Evolutionary conservation across 148 eudicot genomes (phyloP).

Genomic region (Beta vulgaris): DNA sequence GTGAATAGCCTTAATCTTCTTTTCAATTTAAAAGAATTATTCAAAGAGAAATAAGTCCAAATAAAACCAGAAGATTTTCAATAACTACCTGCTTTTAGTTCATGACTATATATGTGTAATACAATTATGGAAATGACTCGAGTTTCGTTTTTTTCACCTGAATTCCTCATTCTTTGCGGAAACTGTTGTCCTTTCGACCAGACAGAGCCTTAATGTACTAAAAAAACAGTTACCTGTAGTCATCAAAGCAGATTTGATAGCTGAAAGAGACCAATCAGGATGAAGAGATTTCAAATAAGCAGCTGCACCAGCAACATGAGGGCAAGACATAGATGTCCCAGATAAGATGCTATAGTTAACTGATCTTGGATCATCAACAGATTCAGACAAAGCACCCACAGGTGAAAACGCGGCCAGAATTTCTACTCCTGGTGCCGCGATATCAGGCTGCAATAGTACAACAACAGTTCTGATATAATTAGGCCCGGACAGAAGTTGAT

Average conservation of each 20-base stretch:
- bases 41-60: too few species aligned
- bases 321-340: conserved; percentile 74
- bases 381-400: not conserved
- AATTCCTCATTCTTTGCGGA: too few species aligned
- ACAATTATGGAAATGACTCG: too few species aligned
- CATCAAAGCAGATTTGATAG: conserved; percentile 68
- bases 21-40: too few species aligned
- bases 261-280: conserved; percentile 71
- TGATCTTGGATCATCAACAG: conserved; percentile 18
- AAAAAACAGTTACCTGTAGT: conserved; percentile 43
- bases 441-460: conserved; percentile 53
- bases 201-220: not conserved
- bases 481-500: too few species aligned
- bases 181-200: too few species aligned
- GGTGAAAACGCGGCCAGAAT: conserved; percentile 61
- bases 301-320: conserved; percentile 65
- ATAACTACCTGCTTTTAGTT: too few species aligned
- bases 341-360: conserved; percentile 38
- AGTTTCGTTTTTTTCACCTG: too few species aligned
- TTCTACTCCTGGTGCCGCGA: conserved; percentile 66
- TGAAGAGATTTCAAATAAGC: conserved; percentile 52
- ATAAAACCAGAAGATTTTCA: too few species aligned
- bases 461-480: too few species aligned
- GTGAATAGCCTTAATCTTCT: too few species aligned
- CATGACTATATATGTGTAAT: too few species aligned